A percentile compares a stretch with the other conserved stretches of the same genome.
These are phyloP conservation scores for Saxophila tyrrhenica DNA, from an alignment of 495 filamentous ascomycete genomes.

Conservation along the genomic window DNA sequence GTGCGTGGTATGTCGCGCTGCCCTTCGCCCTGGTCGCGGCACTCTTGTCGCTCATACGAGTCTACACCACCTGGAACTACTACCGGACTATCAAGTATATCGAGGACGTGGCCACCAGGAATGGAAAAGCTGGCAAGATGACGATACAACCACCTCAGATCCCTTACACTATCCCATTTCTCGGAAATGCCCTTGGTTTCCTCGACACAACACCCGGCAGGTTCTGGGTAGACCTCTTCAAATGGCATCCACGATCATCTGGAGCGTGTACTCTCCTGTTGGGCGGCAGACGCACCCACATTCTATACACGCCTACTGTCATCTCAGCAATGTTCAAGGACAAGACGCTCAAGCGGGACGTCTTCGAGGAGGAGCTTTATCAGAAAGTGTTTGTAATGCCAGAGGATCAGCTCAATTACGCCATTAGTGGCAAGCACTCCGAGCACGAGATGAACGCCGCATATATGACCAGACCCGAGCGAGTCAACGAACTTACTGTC, in stretches of 20 bases:
- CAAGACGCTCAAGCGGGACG: constrained; percentile 6
- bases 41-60: background rate
- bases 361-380: constrained; percentile 15
- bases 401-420: constrained; percentile 6
- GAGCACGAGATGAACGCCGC: constrained; percentile 18
- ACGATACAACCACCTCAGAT: constrained; percentile 14
- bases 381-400: constrained; percentile 9
- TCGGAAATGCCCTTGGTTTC: constrained; percentile 18
- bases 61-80: constrained; percentile 8
- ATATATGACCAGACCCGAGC: constrained; percentile 16
- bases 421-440: constrained; percentile 1
- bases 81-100: constrained; percentile 7
- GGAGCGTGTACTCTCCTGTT: constrained; percentile 20
- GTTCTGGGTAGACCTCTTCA: constrained; percentile 19
- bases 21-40: background rate
- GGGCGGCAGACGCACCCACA: constrained; percentile 14
- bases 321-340: constrained; percentile 19
- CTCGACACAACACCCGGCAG: constrained; percentile 6
- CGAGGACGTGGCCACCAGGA: background rate
- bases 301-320: constrained; percentile 10
- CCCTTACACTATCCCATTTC: constrained; percentile 20
- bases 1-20: background rate
- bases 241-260: constrained; percentile 9
- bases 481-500: constrained; percentile 17
- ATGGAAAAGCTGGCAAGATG: background rate